Evolutionary conservation across 2,329 filamentous ascomycete genomes (phyloP), one percentile per base, ranked within the genome.

Genomic region (Arthrinium puccinioides): DNA sequence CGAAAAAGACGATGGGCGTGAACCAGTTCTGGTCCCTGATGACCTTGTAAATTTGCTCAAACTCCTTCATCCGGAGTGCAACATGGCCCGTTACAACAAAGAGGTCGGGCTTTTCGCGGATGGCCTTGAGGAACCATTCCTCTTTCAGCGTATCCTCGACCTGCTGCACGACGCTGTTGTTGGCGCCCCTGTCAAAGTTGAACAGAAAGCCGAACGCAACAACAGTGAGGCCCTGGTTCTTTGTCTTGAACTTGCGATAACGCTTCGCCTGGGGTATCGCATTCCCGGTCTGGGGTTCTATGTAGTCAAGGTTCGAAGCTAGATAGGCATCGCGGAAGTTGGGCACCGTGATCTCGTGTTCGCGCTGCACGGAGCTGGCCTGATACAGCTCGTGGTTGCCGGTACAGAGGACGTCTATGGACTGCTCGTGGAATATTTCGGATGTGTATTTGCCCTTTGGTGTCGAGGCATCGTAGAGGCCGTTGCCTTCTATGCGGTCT

Each of bases 341-440:
- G 3, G 87, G 87, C 1, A 95, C 84, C 0, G 87, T 95, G 37
- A 76, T 75, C 38, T 79, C 69, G 55, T 84, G 85, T 57, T 97
- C 92, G 42, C 80, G 74, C 36, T 84, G 76, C 15, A 87, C 84
- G 1, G 88, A 85, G 44, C 82, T 81, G 39, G 74, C 67, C 50
- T 87, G 78, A 67, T 98, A 98, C 10, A 98, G 74, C 65, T 98
- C 92, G 64, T 98, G 92, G 53, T 98, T 98, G 34, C 92, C 92
- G 1, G 82, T 83, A 49, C 81, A 90, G 32, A 97, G 72, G 19
- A 95, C 64, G 55, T 97, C 90, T 48, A 96, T 79, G 29, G 79
- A 63, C 55, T 95, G 87, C 54, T 94, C 70, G 43, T 79, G 81
- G 55, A 92, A 79, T 38, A 97, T 92, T 45, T 90, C 84, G 55